Evolutionary conservation across 169 alveolate genomes (phyloP).

Genomic region (Perkinsus chesapeaki): DNA sequence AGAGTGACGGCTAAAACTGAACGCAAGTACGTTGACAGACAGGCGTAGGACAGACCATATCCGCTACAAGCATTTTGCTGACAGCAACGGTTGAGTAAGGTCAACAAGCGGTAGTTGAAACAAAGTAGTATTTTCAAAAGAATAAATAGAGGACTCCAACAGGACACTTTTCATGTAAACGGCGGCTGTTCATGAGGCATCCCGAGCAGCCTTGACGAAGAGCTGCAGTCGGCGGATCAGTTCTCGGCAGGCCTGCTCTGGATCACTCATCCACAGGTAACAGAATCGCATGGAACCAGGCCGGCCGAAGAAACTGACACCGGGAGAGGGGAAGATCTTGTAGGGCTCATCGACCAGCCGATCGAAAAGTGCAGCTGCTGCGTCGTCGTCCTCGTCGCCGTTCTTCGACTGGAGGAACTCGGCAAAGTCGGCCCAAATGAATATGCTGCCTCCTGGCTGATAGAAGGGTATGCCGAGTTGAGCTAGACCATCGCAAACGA

Average conservation of each 20-base stretch:
- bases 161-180: not conserved
- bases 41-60: too few relatives aligned
- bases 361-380: not conserved
- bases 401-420: not conserved
- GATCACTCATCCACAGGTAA: not conserved
- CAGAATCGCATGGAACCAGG: not conserved
- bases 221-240: not conserved
- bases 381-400: not conserved
- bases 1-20: not conserved
- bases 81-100: too few relatives aligned
- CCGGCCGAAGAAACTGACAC: not conserved
- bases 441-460: not conserved
- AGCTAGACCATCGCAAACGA: not conserved
- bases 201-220: not conserved
- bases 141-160: not conserved
- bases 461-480: not conserved
- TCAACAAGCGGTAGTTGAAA: too few relatives aligned
- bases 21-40: too few relatives aligned
- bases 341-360: not conserved
- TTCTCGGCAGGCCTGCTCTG: not conserved
- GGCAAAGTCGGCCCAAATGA: not conserved
- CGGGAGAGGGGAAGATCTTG: not conserved
- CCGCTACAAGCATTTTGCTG: too few relatives aligned
- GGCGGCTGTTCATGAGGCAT: too few relatives aligned
- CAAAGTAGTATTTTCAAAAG: too few relatives aligned